These are phyloP conservation scores for Fusarium decemcellulare DNA, from an alignment of 2,329 filamentous ascomycete genomes.

Conservation along the genomic window DNA sequence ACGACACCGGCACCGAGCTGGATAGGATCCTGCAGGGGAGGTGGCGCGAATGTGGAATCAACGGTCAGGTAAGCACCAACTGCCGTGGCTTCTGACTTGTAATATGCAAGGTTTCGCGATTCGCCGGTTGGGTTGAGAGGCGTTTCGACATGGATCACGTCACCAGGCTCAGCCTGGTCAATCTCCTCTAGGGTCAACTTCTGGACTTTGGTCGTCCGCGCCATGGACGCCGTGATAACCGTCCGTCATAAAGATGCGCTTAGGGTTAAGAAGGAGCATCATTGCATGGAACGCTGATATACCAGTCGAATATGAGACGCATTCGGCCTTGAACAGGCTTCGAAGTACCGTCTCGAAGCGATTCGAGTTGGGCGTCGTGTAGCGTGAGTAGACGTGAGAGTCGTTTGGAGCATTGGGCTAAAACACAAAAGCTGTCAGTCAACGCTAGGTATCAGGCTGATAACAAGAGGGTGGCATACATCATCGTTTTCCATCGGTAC, in stretches of 20 bases:
- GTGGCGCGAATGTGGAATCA: not conserved
- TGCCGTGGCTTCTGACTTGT: not conserved
- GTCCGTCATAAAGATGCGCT: too few species aligned
- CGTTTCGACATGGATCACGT: slow-evolving; percentile 12
- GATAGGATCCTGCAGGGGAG: not conserved
- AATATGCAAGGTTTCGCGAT: not conserved
- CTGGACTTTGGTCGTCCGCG: not conserved
- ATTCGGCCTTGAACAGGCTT: not conserved
- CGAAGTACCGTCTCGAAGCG: not conserved
- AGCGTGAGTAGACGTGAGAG: not conserved
- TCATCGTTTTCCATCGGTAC: not conserved
- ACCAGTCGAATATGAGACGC: too few species aligned
- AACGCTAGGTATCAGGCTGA: not conserved
- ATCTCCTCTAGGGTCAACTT: not conserved
- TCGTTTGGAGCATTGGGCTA: not conserved
- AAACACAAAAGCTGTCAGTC: not conserved
- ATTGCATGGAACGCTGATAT: too few species aligned
- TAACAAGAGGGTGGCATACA: not conserved
- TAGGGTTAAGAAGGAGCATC: not conserved
- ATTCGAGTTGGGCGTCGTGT: not conserved
- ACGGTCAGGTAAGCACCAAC: not conserved
- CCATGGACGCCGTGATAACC: not conserved
- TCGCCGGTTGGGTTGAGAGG: slow-evolving; percentile 7
- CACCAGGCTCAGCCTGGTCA: not conserved
- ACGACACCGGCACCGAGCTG: not conserved